Evolutionary conservation across 2,329 filamentous ascomycete genomes (phyloP).

Genomic region (Colletotrichum simmondsii): DNA sequence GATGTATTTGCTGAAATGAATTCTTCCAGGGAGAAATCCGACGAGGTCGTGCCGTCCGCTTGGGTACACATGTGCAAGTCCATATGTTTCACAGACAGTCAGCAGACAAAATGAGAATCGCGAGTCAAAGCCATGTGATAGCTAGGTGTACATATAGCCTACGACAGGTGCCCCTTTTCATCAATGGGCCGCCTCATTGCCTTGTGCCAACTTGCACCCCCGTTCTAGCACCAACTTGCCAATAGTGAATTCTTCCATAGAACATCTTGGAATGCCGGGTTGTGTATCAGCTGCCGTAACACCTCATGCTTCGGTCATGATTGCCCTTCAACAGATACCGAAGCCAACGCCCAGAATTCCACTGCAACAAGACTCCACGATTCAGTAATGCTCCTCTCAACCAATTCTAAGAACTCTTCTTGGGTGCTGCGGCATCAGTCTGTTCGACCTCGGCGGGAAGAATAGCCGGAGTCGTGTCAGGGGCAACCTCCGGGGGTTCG

Average conservation of each 20-base stretch:
- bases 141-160: slow-evolving; percentile 33
- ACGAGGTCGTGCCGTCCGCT: neutral
- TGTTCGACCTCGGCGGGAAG: slow-evolving; percentile 30
- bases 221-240: neutral
- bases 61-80: neutral
- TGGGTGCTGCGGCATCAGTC: slow-evolving; percentile 14
- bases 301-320: neutral
- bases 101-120: neutral
- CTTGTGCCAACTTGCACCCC: slow-evolving; percentile 3
- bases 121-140: slow-evolving; percentile 24
- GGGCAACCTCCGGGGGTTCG: slow-evolving; percentile 39
- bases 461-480: slow-evolving; percentile 16
- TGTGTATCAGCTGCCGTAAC: slow-evolving; percentile 4
- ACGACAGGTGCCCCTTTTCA: slow-evolving; percentile 16
- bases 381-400: neutral
- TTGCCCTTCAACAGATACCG: neutral
- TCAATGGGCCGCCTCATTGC: slow-evolving; percentile 9
- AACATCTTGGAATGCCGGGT: slow-evolving; percentile 16
- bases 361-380: neutral
- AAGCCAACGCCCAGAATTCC: neutral
- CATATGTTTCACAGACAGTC: neutral
- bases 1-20: neutral
- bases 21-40: neutral
- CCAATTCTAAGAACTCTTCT: slow-evolving; percentile 14
- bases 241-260: neutral